phyloP scores from a whole-genome alignment of 2,329 filamentous ascomycete species.

The Westerdykella aurantiaca region DNA sequence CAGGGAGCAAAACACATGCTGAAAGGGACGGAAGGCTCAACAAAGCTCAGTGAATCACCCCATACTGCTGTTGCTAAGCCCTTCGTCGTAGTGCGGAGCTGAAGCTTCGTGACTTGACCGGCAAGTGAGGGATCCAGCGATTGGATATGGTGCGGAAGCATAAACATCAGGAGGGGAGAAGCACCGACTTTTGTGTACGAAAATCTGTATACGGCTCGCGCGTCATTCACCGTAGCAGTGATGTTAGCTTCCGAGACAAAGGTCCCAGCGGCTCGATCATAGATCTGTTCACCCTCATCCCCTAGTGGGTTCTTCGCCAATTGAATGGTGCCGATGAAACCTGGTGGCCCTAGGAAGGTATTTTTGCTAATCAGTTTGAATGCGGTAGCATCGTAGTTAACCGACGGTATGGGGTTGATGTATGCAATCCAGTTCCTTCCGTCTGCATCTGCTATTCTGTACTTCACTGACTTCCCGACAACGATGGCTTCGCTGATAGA shows the following conservation, averaged over 20 bases:
- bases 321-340: conserved; percentile 75
- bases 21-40: conserved; percentile 65
- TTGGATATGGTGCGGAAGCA: conserved; percentile 75
- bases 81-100: conserved; percentile 77
- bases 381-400: conserved; percentile 54
- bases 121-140: conserved; percentile 61
- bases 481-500: conserved; percentile 54
- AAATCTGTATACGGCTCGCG: conserved; percentile 62
- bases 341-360: conserved; percentile 57
- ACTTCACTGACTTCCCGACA: conserved; percentile 67
- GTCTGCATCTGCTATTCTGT: conserved; percentile 66
- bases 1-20: conserved; percentile 76
- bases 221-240: conserved; percentile 55
- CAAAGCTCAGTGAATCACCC: conserved; percentile 56
- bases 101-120: conserved; percentile 47
- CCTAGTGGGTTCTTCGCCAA: conserved; percentile 67
- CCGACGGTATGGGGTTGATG: conserved; percentile 50
- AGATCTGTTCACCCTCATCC: conserved; percentile 57
- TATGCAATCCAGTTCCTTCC: conserved; percentile 69
- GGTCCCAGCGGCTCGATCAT: conserved; percentile 69
- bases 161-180: conserved; percentile 71
- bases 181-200: conserved; percentile 67
- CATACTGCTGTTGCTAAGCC: conserved; percentile 68
- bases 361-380: conserved; percentile 59
- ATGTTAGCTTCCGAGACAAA: conserved; percentile 64